Conservation (phyloP, 106 monocot genomes). For the Allium sativum region DNA sequence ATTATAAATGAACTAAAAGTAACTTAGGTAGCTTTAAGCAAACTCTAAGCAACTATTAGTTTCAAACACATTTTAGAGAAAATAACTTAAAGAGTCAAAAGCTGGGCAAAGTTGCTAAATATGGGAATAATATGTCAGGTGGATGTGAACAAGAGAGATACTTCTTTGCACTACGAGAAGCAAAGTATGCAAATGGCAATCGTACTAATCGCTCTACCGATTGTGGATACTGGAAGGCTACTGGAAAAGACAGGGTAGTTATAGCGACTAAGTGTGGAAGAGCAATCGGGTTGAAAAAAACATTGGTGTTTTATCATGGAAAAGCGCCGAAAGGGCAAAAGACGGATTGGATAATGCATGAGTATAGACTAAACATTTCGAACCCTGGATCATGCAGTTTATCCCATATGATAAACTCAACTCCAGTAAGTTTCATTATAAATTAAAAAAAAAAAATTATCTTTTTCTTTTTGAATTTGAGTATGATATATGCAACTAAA, state of each 20-base stretch:
- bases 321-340: slow-evolving; percentile 31
- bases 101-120: too few relatives aligned
- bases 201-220: slow-evolving; percentile 46
- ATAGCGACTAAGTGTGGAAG: slow-evolving; percentile 15
- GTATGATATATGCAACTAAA: too few relatives aligned
- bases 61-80: too few relatives aligned
- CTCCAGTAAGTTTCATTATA: slow-evolving; percentile 14
- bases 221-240: slow-evolving; percentile 81
- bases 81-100: too few relatives aligned
- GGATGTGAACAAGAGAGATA: slow-evolving; percentile 50
- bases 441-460: too few relatives aligned
- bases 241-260: slow-evolving; percentile 57
- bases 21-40: neutral
- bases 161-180: slow-evolving; percentile 55
- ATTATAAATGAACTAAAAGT: neutral
- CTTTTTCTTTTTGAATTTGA: too few relatives aligned
- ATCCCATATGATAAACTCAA: slow-evolving; percentile 13
- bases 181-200: slow-evolving; percentile 43
- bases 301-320: slow-evolving; percentile 67
- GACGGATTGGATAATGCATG: slow-evolving; percentile 93
- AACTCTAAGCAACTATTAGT: neutral
- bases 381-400: neutral
- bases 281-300: slow-evolving; percentile 74
- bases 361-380: slow-evolving; percentile 47
- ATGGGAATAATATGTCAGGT: slow-evolving; percentile 7